Conservation (phyloP, 106 monocot genomes). For the Dendrobium catenatum region DNA sequence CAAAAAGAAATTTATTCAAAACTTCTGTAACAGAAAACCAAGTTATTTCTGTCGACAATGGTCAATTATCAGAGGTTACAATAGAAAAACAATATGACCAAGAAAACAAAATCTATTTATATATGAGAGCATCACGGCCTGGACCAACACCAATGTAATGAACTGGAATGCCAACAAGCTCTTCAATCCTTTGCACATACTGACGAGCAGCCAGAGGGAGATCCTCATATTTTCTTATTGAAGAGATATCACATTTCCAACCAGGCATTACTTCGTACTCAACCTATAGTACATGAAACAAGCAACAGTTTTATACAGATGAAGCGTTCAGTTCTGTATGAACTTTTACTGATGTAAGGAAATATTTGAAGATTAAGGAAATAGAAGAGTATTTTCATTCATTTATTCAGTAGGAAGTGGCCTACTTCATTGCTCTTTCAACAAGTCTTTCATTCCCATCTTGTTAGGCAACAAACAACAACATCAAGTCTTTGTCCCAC, state of each 20-base stretch:
- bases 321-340: background rate
- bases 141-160: conserved; percentile 95
- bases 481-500: too few species aligned
- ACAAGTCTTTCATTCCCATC: too few species aligned
- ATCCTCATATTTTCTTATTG: conserved; percentile 60
- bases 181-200: conserved; percentile 89
- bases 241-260: conserved; percentile 77
- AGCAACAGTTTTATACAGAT: background rate
- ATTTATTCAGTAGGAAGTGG: too few species aligned
- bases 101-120: conserved; percentile 30
- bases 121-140: conserved; percentile 92
- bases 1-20: background rate
- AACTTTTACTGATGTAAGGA: background rate
- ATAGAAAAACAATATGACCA: background rate
- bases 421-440: too few species aligned
- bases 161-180: conserved; percentile 74
- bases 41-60: background rate
- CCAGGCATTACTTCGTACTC: conserved; percentile 88
- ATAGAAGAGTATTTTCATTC: too few species aligned
- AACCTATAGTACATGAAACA: conserved; percentile 39
- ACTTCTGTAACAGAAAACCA: background rate
- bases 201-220: conserved; percentile 62
- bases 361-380: background rate
- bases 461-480: too few species aligned
- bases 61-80: background rate